Conservation (phyloP, 352 stramenopile species). For the Thraustochytrium sp. region DNA sequence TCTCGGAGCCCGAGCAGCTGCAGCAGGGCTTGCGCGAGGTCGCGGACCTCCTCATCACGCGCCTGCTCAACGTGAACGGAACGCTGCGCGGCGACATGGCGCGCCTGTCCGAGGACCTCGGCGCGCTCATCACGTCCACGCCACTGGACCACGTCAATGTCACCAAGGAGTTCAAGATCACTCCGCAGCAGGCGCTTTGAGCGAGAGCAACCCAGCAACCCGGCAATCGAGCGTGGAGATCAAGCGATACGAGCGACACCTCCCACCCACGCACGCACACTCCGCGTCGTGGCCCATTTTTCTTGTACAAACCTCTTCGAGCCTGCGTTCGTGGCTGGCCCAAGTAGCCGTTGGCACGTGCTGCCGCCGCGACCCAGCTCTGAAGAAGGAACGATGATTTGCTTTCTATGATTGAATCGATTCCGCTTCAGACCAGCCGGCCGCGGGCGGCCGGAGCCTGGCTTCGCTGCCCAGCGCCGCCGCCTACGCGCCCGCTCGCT, state of each 20-base stretch:
- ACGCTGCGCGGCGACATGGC: neutral
- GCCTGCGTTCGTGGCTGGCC: no score
- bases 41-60: neutral
- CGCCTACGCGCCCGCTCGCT: neutral
- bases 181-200: slow-evolving; percentile 21
- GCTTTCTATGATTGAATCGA: neutral
- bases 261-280: no score
- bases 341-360: no score
- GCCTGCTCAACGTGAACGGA: neutral
- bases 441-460: no score
- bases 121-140: slow-evolving; percentile 21
- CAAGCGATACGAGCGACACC: no score
- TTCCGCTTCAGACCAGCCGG: neutral
- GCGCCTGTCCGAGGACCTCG: neutral
- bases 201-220: neutral
- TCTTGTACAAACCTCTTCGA: no score
- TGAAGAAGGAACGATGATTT: neutral
- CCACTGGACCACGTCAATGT: slow-evolving; percentile 9
- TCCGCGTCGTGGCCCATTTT: no score
- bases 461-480: neutral
- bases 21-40: neutral
- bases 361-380: no score
- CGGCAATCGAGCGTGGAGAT: no score
- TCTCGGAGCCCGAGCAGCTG: neutral
- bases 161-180: slow-evolving; percentile 43